Evolutionary conservation across 345 rosid genomes (phyloP).

Genomic region (Citrus medica): DNA sequence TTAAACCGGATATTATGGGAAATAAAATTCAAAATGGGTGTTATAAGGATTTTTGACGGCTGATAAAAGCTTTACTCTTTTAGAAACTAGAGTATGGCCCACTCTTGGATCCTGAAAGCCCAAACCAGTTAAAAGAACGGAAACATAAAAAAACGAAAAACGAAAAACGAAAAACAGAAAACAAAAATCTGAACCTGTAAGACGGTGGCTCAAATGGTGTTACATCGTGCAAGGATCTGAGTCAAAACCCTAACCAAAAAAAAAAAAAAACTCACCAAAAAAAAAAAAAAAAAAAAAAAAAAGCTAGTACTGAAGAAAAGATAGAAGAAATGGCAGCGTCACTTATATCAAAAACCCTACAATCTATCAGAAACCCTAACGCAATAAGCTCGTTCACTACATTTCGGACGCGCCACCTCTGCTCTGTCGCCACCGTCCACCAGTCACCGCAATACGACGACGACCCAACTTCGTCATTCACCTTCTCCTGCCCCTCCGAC

Average conservation of each 20-base stretch:
- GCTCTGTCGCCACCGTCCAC: constrained; percentile 36
- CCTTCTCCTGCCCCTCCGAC: constrained; percentile 25
- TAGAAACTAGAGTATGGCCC: background rate
- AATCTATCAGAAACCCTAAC: constrained; percentile 26
- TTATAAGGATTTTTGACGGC: too few relatives aligned
- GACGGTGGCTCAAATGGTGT: background rate
- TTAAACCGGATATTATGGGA: too few relatives aligned
- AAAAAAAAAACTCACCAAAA: background rate
- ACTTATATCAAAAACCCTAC: constrained; percentile 39
- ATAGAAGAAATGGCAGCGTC: constrained; percentile 34
- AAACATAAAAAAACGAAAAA: background rate
- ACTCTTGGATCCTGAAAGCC: background rate
- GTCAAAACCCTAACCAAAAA: background rate
- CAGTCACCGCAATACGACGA: constrained; percentile 39
- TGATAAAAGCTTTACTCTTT: background rate
- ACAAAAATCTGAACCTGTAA: background rate
- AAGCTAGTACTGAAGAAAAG: background rate
- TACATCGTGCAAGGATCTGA: background rate
- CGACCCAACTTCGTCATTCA: constrained; percentile 45
- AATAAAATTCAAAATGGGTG: too few relatives aligned
- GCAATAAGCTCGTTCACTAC: background rate
- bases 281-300: background rate
- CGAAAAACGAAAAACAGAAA: background rate
- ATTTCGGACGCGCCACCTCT: constrained; percentile 31
- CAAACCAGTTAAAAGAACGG: background rate